Evolutionary conservation across 306 rosid genomes (phyloP).

Genomic region (Abrus precatorius): DNA sequence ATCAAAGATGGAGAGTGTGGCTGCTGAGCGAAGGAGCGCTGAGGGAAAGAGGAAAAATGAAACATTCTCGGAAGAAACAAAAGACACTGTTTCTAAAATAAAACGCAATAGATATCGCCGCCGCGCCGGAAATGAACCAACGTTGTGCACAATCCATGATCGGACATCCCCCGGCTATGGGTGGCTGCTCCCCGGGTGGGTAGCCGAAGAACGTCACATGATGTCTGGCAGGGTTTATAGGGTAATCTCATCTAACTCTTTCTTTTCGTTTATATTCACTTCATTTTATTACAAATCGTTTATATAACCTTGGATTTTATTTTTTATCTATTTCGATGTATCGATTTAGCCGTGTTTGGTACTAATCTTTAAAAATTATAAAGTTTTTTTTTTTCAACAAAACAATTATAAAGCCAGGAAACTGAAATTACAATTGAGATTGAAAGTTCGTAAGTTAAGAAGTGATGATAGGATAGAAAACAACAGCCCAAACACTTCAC

Average conservation of each 20-base stretch:
- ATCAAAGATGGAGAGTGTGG: not conserved
- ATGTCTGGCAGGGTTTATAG: slow-evolving; percentile 22
- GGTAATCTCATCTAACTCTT: slow-evolving; percentile 14
- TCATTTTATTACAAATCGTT: not conserved
- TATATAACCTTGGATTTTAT: too few species aligned
- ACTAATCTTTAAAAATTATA: too few species aligned
- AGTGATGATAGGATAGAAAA: too few species aligned
- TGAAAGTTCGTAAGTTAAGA: too few species aligned
- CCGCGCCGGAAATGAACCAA: not conserved
- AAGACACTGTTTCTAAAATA: not conserved
- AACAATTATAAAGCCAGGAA: too few species aligned
- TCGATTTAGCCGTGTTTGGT: too few species aligned
- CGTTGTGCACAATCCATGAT: not conserved
- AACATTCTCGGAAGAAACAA: not conserved
- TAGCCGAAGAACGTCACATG: slow-evolving; percentile 37
- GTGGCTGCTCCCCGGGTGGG: slow-evolving; percentile 42
- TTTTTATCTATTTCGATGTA: too few species aligned
- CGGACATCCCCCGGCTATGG: not conserved
- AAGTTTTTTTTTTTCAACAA: too few species aligned
- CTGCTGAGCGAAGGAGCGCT: not conserved
- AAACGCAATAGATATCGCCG: not conserved
- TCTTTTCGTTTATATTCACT: not conserved
- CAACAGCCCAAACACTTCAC: too few species aligned
- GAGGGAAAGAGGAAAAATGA: not conserved
- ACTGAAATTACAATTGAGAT: too few species aligned